Percentiles rank a stretch among this genome's conserved stretches.
phyloP scores from a whole-genome alignment of 257 asterid species.

The Lycium ferocissimum region DNA sequence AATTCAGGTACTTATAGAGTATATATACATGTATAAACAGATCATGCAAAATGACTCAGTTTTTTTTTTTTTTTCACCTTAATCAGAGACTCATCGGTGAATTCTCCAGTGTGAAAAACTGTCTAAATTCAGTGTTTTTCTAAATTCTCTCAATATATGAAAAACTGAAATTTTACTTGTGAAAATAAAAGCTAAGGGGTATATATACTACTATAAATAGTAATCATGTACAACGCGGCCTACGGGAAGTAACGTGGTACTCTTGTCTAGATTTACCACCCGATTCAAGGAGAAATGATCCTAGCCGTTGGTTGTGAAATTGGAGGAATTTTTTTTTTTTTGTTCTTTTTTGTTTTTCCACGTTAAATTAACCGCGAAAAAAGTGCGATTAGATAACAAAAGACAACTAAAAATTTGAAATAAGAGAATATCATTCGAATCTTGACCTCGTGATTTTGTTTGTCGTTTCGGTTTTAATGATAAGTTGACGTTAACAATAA shows the following conservation, averaged over 20 bases:
- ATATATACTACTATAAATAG: background rate
- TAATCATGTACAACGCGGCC: background rate
- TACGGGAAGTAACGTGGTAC: background rate
- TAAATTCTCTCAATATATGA: background rate
- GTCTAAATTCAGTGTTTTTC: background rate
- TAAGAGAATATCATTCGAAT: no score
- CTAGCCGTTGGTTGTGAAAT: background rate
- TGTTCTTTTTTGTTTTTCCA: background rate
- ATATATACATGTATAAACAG: background rate
- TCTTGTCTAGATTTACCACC: background rate
- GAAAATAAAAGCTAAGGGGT: background rate
- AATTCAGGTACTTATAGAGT: background rate
- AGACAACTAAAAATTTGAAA: no score
- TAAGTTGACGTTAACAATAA: no score
- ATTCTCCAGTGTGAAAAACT: slow-evolving; percentile 6
- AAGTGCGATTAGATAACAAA: background rate
- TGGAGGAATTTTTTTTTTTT: background rate
- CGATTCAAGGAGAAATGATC: background rate
- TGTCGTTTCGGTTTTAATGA: no score
- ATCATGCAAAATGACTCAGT: background rate
- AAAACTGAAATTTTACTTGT: background rate
- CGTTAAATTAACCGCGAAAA: background rate
- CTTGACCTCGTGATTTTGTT: no score
- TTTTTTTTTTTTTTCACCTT: background rate
- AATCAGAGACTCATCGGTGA: background rate